Base-by-base conservation (phyloP, 768 basidiomycete species). In the Cystobasidium ongulense region DNA sequence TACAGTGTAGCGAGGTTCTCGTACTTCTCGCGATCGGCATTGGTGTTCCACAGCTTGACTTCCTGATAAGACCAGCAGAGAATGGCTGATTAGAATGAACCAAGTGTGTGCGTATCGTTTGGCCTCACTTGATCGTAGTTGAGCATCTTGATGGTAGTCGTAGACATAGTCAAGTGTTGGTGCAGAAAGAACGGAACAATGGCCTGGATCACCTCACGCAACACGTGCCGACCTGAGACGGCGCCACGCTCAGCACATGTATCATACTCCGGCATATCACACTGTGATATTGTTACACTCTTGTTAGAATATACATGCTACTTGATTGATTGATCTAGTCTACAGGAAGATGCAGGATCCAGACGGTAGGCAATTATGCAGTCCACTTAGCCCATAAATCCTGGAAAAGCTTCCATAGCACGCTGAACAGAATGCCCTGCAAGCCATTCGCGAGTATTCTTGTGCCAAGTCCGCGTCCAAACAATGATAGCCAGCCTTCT, bases 401-500 rank as follows among this genome's bases (percentile, higher is more conserved):
- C 83, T 89, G 82, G 79, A 98, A 95, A 75, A 90, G 81, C 78
- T 87, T 90, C 95, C 95, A 98, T 15, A 98, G 83, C 3, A 97
- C 84, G 7, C 88, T 87, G 82, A 97, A 98, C 86, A 96, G 87
- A 54, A 97, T 78, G 0, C 94, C 90, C 79, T 98, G 95, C 63
- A 93, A 81, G 27, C 94, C 92, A 79, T 97, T 98, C 35, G 93
- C 88, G 73, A 95, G 77, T 66, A 94, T 88, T 38, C 94, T 84
- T 15, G 92, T 97, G 82, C 90, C 90, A 75, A 98, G 81, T 0
- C 95, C 95, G 7, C 95, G 86, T 1, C 92, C 92, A 29, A 98
- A 88, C 33, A 98, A 81, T 4, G 92, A 93, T 25, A 80, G 78
- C n/a, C 88, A 68, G 13, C 93, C 94, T 76, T 96, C 93, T 0